Evolutionary conservation across 441 rosid genomes (phyloP), one percentile per base, ranked within the genome.

Genomic region (Breynia disticha): DNA sequence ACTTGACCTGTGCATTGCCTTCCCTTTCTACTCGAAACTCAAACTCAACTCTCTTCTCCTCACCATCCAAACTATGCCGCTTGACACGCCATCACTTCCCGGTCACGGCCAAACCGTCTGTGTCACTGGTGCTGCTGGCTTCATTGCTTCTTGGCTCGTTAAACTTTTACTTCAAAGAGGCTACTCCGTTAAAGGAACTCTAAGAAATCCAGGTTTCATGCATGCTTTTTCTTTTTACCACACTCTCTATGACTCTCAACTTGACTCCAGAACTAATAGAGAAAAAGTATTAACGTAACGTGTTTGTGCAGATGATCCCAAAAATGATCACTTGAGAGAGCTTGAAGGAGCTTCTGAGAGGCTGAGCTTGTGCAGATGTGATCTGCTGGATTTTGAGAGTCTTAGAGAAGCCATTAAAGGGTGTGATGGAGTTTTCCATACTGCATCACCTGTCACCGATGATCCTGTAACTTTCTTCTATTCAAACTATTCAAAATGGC

Each of bases 111-210:
- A 76, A 60, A 68, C 90, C 16, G 72, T 90, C 45, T 93, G 98
- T 54, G 94, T 93, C 70, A 93, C 98, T 57, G 98, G 98, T 12
- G 88, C 98, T 18, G 97, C 88, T 5, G 93, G 97, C 52, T 89
- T 82, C 72, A 89, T 89, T 41, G 96, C 93, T 53, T 93, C 98
- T 7, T 86, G 97, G 97, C 72, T 83, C 7, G 96, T 89, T 21
- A 86, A 89, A 57, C 70, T 83, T 21, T 90, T 89, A 14, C 66
- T 89, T 10, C 85, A 88, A 48, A 70, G 63, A 65, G 97, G 87
- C 54, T 89, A 89, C 70, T 65, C 73, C 20, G 93, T 93, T 6
- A 75, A 63, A 68, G 96, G 97, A 68, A 86, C 98, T 21, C 78
- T 78, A 21, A 56, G 97, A 46, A 89, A 86, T 59, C 96, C 95